Conservation (phyloP, 257 asterid species). For the Jasminum sambac region DNA sequence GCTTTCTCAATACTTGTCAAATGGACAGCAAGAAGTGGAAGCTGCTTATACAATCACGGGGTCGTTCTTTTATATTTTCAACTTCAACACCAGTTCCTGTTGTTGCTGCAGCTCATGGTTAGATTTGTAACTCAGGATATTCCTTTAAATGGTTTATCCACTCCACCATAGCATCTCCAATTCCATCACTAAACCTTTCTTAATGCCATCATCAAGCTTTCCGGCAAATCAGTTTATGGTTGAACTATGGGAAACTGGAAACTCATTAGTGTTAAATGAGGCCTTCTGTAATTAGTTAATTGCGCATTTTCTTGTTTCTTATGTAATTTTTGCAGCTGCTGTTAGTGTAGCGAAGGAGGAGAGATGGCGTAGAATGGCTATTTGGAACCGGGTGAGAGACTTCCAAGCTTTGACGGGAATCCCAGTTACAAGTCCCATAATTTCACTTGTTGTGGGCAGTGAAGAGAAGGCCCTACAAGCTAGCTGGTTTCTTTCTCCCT, state of each 20-base stretch:
- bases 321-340: conserved; percentile 62
- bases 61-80: conserved; percentile 96
- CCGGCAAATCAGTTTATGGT: not conserved
- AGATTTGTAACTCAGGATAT: conserved; percentile 16
- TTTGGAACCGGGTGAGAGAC: conserved; percentile 63
- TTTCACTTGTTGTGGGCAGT: conserved; percentile 69
- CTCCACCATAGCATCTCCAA: not conserved
- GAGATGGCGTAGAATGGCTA: conserved; percentile 80
- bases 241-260: not conserved
- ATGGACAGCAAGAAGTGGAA: conserved; percentile 89
- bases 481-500: conserved; percentile 59
- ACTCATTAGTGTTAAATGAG: not conserved
- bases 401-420: conserved; percentile 55
- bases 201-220: not conserved
- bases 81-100: conserved; percentile 91
- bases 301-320: not conserved
- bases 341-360: conserved; percentile 70
- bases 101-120: conserved; percentile 95
- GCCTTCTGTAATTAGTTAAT: conserved; percentile 1
- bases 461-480: conserved; percentile 91
- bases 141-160: conserved; percentile 20
- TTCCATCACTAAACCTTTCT: not conserved
- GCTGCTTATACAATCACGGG: conserved; percentile 90
- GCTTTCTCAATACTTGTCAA: conserved; percentile 23
- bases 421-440: conserved; percentile 48